phyloP scores from a whole-genome alignment of 257 asterid species.

The Mentha longifolia region DNA sequence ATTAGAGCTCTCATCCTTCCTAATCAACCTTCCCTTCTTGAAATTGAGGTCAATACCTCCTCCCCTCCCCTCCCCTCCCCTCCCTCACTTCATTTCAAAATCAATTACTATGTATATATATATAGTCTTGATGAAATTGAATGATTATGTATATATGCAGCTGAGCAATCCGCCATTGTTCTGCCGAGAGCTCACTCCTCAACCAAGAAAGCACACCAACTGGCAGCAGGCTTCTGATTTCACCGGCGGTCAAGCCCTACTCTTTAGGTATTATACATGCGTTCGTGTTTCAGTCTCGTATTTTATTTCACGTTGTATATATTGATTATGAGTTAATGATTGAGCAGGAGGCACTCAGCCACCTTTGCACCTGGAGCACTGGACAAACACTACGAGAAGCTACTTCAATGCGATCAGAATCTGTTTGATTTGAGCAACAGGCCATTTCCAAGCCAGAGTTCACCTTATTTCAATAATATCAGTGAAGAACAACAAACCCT shows the following conservation, averaged over 20 bases:
- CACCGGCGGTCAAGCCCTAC: conserved; percentile 49
- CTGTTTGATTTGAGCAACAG: conserved; percentile 34
- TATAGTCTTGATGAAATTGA: neutral
- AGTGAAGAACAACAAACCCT: too few relatives aligned
- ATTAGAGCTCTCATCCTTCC: conserved; percentile 31
- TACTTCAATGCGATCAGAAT: conserved; percentile 38
- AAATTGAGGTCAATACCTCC: conserved; percentile 59
- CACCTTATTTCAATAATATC: conserved; percentile 31
- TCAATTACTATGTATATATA: too few relatives aligned
- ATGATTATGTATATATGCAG: conserved; percentile 28
- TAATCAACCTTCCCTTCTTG: conserved; percentile 35
- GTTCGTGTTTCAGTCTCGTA: neutral
- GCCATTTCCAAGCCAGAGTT: conserved; percentile 39
- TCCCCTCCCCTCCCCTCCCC: too few relatives aligned
- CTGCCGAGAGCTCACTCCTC: conserved; percentile 44
- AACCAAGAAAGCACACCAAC: conserved; percentile 55
- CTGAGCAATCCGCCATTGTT: conserved; percentile 46
- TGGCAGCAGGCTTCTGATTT: conserved; percentile 52
- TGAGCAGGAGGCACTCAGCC: conserved; percentile 45
- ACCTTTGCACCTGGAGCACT: conserved; percentile 40
- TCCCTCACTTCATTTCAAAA: neutral
- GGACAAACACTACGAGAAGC: conserved; percentile 43
- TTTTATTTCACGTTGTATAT: neutral
- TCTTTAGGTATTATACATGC: conserved; percentile 30
- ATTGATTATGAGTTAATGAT: too few relatives aligned